Conservation (phyloP, 1,139 yeast species). For the Saccharomyces hybrid region DNA sequence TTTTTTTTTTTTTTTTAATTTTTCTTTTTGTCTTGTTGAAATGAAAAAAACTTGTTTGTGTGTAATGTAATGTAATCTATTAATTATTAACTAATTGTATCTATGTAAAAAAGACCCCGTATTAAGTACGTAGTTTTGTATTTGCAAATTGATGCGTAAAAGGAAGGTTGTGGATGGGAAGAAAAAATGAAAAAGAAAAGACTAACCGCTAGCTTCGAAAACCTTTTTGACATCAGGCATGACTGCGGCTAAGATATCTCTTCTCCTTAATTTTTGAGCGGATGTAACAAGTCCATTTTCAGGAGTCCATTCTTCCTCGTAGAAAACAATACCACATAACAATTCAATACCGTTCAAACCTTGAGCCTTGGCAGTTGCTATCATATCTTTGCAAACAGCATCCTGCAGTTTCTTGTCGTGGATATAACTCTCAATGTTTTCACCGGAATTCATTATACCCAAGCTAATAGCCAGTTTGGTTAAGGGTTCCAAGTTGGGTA, state of each 20-base stretch:
- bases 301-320: constrained; percentile 96
- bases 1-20: neutral
- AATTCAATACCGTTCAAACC: constrained; percentile 85
- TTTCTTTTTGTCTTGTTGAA: neutral
- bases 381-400: constrained; percentile 51
- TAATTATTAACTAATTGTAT: neutral
- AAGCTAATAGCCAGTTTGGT: constrained; percentile 50
- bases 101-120: neutral
- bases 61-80: neutral
- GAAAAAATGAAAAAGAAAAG: neutral
- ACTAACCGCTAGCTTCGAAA: neutral
- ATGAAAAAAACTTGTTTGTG: neutral
- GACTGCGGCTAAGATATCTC: constrained; percentile 62
- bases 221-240: neutral
- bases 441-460: constrained; percentile 43
- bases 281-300: constrained; percentile 89
- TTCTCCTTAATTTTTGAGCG: constrained; percentile 95
- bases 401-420: constrained; percentile 50
- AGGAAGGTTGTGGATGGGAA: neutral
- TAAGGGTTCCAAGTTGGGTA: constrained; percentile 68
- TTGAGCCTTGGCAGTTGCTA: constrained; percentile 72
- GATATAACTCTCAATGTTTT: constrained; percentile 46
- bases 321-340: constrained; percentile 66
- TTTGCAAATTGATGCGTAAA: neutral
- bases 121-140: neutral